Evolutionary conservation across 2,329 filamentous ascomycete species (phyloP).

Genomic region (Epichloe elymi): DNA sequence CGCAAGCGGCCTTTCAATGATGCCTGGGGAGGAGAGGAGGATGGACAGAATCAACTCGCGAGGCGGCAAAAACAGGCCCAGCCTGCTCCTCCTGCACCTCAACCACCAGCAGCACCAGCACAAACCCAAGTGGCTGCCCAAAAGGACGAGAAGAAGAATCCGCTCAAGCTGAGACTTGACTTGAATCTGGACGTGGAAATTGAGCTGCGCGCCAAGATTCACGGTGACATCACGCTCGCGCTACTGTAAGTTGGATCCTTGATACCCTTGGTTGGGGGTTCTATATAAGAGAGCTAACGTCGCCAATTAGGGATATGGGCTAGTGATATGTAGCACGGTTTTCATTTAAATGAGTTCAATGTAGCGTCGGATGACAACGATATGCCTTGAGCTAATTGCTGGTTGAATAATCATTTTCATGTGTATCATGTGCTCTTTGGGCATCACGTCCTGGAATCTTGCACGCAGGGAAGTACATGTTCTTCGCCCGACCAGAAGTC

Average conservation of each 20-base stretch:
- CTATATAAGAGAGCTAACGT: background rate
- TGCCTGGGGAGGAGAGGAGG: slow-evolving; percentile 5
- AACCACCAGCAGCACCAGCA: slow-evolving; percentile 9
- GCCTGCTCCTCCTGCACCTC: background rate
- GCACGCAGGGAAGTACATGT: no score
- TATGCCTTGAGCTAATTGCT: no score
- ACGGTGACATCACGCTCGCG: slow-evolving; percentile 61
- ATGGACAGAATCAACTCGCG: slow-evolving; percentile 10
- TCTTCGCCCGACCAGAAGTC: no score
- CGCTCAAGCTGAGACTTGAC: slow-evolving; percentile 54
- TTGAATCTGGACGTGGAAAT: slow-evolving; percentile 71
- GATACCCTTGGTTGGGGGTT: background rate
- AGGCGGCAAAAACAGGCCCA: slow-evolving; percentile 15
- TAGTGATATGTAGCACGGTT: background rate
- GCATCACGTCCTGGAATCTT: no score
- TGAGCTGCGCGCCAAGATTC: slow-evolving; percentile 65
- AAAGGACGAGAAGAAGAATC: slow-evolving; percentile 34
- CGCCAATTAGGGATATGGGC: background rate
- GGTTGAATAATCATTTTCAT: no score
- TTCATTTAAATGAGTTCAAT: background rate
- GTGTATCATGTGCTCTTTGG: no score
- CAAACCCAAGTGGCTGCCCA: slow-evolving; percentile 14
- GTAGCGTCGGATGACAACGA: background rate
- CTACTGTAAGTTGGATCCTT: slow-evolving; percentile 45
- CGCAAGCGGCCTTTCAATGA: slow-evolving; percentile 2